These are phyloP conservation scores for Linum tenue DNA, from an alignment of 345 rosid genomes.

Conservation along the genomic window DNA sequence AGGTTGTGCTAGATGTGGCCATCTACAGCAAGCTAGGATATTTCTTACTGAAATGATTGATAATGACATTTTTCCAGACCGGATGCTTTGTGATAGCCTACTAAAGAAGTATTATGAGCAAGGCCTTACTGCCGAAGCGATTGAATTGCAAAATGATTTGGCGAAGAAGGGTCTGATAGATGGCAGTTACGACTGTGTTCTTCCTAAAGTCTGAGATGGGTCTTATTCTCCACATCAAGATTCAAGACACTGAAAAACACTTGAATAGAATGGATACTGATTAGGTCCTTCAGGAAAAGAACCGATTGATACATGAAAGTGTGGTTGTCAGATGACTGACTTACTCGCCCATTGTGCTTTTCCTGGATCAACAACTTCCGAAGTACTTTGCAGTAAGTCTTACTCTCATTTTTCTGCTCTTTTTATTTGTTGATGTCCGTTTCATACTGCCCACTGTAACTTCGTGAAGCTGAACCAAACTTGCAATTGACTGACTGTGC, in stretches of 20 bases:
- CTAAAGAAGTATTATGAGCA: constrained; percentile 52
- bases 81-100: constrained; percentile 42
- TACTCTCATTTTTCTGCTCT: not conserved
- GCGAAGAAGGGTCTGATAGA: constrained; percentile 31
- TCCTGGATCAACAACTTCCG: not conserved
- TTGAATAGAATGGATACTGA: not conserved
- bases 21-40: constrained; percentile 41
- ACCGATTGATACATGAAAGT: not conserved
- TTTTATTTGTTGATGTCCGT: not conserved
- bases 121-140: constrained; percentile 40
- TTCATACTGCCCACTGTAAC: not conserved
- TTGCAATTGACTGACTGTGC: not conserved
- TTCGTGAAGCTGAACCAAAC: not conserved
- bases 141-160: constrained; percentile 41
- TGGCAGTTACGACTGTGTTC: constrained; percentile 15
- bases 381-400: not conserved
- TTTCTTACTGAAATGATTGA: constrained; percentile 54
- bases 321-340: not conserved
- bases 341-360: not conserved
- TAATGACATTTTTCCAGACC: constrained; percentile 49
- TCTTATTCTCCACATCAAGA: not conserved
- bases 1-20: constrained; percentile 48
- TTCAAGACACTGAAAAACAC: not conserved
- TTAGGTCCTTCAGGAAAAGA: not conserved
- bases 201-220: constrained; percentile 24